phyloP scores from a whole-genome alignment of 2,329 filamentous ascomycete species.

The Fonsecaea nubica region DNA sequence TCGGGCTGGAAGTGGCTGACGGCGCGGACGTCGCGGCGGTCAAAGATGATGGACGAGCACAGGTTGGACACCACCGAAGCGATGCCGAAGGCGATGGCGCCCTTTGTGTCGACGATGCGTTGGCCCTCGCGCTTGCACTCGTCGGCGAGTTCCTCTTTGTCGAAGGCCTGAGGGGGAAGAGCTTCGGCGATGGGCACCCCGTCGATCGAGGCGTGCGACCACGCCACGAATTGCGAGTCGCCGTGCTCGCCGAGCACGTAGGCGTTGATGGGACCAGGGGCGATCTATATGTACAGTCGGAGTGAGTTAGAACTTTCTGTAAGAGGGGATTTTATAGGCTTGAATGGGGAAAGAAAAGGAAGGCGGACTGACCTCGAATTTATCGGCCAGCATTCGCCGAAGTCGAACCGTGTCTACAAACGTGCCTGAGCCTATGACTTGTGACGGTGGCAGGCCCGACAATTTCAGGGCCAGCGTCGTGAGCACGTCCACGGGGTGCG shows the following conservation, averaged over 20 bases:
- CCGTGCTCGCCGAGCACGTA: conserved; percentile 60
- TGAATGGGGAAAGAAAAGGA: too few relatives aligned
- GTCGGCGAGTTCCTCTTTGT: conserved; percentile 48
- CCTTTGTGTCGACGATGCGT: conserved; percentile 57
- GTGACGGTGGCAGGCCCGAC: conserved; percentile 55
- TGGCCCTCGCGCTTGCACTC: conserved; percentile 55
- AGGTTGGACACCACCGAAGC: conserved; percentile 56
- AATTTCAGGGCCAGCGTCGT: conserved; percentile 57
- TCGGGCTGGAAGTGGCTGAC: conserved; percentile 58
- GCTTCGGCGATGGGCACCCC: conserved; percentile 35
- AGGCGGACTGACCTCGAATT: conserved; percentile 1
- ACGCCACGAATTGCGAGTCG: conserved; percentile 54
- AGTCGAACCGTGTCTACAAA: conserved; percentile 60
- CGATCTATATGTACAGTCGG: conserved; percentile 35
- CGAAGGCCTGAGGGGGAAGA: conserved; percentile 16
- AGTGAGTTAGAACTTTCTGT: neutral
- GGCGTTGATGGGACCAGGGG: conserved; percentile 45
- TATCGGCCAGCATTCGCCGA: conserved; percentile 18
- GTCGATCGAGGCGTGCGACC: conserved; percentile 53
- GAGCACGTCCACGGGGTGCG: conserved; percentile 64
- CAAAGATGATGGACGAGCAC: conserved; percentile 58
- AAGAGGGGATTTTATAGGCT: neutral
- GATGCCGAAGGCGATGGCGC: conserved; percentile 58
- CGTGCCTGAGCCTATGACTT: conserved; percentile 62
- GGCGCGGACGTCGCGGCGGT: conserved; percentile 54